phyloP scores from a whole-genome alignment of 2,329 filamentous ascomycete genomes.

The Pyrenophora seminiperda region DNA sequence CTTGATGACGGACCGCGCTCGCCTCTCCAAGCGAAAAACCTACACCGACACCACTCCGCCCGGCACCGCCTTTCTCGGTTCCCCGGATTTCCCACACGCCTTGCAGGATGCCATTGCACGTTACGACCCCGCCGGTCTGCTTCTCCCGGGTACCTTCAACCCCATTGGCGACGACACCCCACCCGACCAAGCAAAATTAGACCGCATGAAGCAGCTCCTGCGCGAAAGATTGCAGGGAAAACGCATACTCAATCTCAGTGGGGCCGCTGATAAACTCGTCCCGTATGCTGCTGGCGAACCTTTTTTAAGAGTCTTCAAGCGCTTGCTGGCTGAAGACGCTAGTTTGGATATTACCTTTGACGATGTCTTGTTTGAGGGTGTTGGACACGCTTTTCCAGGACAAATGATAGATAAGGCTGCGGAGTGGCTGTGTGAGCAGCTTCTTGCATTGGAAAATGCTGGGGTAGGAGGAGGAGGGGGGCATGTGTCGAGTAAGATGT shows the following conservation, averaged over 20 bases:
- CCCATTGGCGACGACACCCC: slow-evolving; percentile 33
- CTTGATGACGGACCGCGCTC: slow-evolving; percentile 80
- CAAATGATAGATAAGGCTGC: slow-evolving; percentile 71
- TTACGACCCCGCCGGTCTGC: slow-evolving; percentile 75
- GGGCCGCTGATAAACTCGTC: slow-evolving; percentile 75
- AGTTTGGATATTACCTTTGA: slow-evolving; percentile 60
- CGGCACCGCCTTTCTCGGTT: slow-evolving; percentile 72
- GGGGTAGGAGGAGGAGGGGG: neutral
- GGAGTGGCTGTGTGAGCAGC: slow-evolving; percentile 60
- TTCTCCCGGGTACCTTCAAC: slow-evolving; percentile 58
- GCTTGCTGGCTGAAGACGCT: slow-evolving; percentile 59
- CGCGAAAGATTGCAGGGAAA: slow-evolving; percentile 56
- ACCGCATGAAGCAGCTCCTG: slow-evolving; percentile 31
- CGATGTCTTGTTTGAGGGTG: slow-evolving; percentile 69
- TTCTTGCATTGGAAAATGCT: slow-evolving; percentile 33
- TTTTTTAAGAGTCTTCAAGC: slow-evolving; percentile 67
- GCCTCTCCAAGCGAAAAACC: slow-evolving; percentile 67
- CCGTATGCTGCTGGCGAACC: slow-evolving; percentile 66
- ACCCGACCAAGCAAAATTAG: slow-evolving; percentile 42
- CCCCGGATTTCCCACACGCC: slow-evolving; percentile 73
- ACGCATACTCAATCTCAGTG: slow-evolving; percentile 49
- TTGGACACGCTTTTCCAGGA: slow-evolving; percentile 71
- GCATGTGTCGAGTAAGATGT: slow-evolving; percentile 33
- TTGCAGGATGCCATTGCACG: slow-evolving; percentile 67
- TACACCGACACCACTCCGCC: slow-evolving; percentile 62